Evolutionary conservation across 169 alveolate genomes (phyloP), one percentile per base, ranked within the genome.

Genomic region (Plasmodium vivax): DNA sequence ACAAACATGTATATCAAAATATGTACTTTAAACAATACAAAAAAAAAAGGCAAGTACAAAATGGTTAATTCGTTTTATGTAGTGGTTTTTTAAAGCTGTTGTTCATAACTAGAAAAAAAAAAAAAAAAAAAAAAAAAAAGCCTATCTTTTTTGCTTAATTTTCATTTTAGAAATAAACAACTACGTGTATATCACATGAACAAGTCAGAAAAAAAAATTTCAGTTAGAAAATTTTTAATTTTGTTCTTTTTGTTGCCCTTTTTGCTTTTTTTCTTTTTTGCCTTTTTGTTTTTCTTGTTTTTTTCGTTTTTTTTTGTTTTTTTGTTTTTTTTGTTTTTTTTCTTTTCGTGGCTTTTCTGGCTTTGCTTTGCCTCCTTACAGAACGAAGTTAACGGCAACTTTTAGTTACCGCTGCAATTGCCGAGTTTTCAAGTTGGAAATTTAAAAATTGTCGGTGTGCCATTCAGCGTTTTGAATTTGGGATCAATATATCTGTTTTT

Each of bases 91-190:
- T 84, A 84, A 68, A 84, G 92, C 92, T 71, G 82, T 71, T 84
- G 83, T 72, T 84, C 92, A 84, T 84, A 68, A 54, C 38, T 38
- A 47, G 43, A 43, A 82, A 82, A 79, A 79, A 83, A n/a, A 83
- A 83, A 83, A 83, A 82, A 82, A 75, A 79, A 79, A 79, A 79
- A 79, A 79, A 82, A 79, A 82, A 82, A 82, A 83, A 83, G 82
- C 92, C 81, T 36, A 83, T 68, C 92, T 32, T 83, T 58, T 68
- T 43, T 54, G 62, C 16, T 82, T 47, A 83, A 83, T 51, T 68
- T 83, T 68, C 45, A 34, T 41, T 68, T 38, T 83, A 83, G 92
- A 83, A 83, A 83, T 83, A 83, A 83, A 83, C 43, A 83, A 68
- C 47, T 83, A n/a, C 30, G 45, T 79, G 34, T 80, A 80, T 80